Percentiles rank a stretch among this genome's conserved stretches.
These are phyloP conservation scores for Globisporangium megalacanthum DNA, from an alignment of 352 stramenopile species.

Conservation along the genomic window DNA sequence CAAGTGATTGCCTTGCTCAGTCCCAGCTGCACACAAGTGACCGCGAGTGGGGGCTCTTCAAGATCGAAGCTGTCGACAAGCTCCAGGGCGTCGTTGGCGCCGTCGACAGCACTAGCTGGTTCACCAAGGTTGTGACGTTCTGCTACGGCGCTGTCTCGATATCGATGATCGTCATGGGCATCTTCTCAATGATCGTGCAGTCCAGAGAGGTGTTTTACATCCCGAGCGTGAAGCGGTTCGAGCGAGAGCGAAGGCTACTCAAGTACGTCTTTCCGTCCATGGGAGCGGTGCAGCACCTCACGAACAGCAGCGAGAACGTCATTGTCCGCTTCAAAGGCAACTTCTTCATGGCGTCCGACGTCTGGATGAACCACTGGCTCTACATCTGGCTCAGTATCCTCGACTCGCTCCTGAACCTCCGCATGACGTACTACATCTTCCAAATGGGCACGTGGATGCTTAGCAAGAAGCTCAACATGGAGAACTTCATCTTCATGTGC, in stretches of 20 bases:
- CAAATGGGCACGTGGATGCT: constrained; percentile 51
- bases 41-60: constrained; percentile 38
- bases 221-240: constrained; percentile 23
- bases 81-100: constrained; percentile 24
- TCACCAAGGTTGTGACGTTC: neutral
- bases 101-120: constrained; percentile 10
- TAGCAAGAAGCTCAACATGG: constrained; percentile 28
- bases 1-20: constrained; percentile 34
- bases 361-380: constrained; percentile 72
- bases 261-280: constrained; percentile 25
- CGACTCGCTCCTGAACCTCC: constrained; percentile 33
- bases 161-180: constrained; percentile 30
- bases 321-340: constrained; percentile 39
- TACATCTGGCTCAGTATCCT: constrained; percentile 53
- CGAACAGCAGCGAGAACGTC: constrained; percentile 1
- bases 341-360: constrained; percentile 41
- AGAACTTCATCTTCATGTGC: constrained; percentile 50
- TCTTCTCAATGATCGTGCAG: constrained; percentile 31
- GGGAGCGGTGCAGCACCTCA: constrained; percentile 11
- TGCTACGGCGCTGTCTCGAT: constrained; percentile 38
- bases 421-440: constrained; percentile 36
- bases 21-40: constrained; percentile 27
- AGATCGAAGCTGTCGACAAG: constrained; percentile 19
- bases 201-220: constrained; percentile 32
- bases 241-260: constrained; percentile 9